Evolutionary conservation across 2,329 filamentous ascomycete genomes (phyloP).

Genomic region (Cladobotryum protrusum): DNA sequence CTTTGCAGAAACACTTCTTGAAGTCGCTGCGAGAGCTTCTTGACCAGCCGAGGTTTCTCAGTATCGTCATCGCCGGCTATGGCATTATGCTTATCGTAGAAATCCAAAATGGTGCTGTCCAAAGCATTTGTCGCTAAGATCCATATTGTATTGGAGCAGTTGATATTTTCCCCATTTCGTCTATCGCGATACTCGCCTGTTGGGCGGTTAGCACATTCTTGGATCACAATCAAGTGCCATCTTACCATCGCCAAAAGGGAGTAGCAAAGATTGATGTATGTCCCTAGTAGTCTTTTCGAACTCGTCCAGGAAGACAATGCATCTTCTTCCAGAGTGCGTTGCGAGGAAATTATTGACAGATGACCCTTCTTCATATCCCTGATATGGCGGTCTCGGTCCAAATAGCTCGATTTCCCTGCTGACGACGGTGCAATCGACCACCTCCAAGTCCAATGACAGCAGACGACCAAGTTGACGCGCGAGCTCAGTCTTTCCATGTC

Average conservation of each 20-base stretch:
- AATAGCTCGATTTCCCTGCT: slow-evolving; percentile 35
- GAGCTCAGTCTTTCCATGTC: slow-evolving; percentile 45
- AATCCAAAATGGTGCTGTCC: slow-evolving; percentile 33
- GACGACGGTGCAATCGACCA: slow-evolving; percentile 35
- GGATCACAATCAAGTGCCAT: not conserved
- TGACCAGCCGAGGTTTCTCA: not conserved
- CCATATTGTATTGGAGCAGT: slow-evolving; percentile 42
- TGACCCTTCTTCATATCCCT: slow-evolving; percentile 30
- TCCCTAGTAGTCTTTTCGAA: slow-evolving; percentile 41
- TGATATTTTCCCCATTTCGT: slow-evolving; percentile 24
- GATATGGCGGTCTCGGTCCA: slow-evolving; percentile 31
- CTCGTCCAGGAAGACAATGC: slow-evolving; percentile 45
- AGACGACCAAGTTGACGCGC: slow-evolving; percentile 35
- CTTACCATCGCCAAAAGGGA: slow-evolving; percentile 38
- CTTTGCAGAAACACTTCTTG: slow-evolving; percentile 2
- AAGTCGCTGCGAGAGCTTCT: slow-evolving; percentile 1
- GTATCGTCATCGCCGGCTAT: not conserved
- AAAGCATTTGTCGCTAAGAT: slow-evolving; percentile 41
- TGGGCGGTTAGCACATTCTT: not conserved
- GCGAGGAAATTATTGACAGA: slow-evolving; percentile 43
- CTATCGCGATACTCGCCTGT: slow-evolving; percentile 34
- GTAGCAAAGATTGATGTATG: slow-evolving; percentile 36
- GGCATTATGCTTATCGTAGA: slow-evolving; percentile 22
- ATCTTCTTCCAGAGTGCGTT: slow-evolving; percentile 25
- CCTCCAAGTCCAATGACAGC: slow-evolving; percentile 29